These are phyloP conservation scores for Zychaea mexicana DNA, from an alignment of 371 early-diverging fungal genomes.

Conservation along the genomic window DNA sequence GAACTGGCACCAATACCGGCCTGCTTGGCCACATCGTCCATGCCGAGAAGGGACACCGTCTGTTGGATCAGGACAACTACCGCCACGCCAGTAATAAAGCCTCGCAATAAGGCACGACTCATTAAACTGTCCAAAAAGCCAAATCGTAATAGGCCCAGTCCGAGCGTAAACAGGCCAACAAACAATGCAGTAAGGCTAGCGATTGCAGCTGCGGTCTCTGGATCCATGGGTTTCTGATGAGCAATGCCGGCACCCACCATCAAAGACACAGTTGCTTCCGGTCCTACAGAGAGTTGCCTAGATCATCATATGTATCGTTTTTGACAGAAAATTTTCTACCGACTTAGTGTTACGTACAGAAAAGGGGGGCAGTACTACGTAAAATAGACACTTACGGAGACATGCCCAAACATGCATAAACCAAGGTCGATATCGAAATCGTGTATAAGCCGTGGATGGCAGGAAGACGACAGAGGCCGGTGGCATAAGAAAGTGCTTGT, in stretches of 20 bases:
- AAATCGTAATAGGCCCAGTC: constrained; percentile 84
- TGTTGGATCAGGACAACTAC: constrained; percentile 84
- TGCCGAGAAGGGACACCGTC: constrained; percentile 71
- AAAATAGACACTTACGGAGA: constrained; percentile 55
- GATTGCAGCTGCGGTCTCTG: constrained; percentile 48
- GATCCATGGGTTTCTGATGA: constrained; percentile 39
- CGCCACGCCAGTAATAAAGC: constrained; percentile 90
- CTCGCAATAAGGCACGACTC: constrained; percentile 83
- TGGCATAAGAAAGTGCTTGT: constrained; percentile 85
- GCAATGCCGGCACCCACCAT: constrained; percentile 81
- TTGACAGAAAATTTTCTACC: not conserved
- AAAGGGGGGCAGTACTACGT: not conserved
- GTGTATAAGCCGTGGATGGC: constrained; percentile 87
- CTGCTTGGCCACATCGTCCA: constrained; percentile 34
- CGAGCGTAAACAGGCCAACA: constrained; percentile 84
- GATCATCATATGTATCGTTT: not conserved
- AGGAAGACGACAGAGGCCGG: constrained; percentile 50
- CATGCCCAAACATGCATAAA: constrained; percentile 85
- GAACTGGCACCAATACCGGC: constrained; percentile 54
- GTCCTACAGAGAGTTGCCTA: constrained; percentile 86
- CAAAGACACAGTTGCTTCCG: constrained; percentile 90
- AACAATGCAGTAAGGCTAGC: constrained; percentile 72
- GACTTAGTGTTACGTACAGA: too few relatives aligned
- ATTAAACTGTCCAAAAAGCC: constrained; percentile 93
- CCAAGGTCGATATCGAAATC: constrained; percentile 67